Base-by-base conservation (phyloP, 768 basidiomycete genomes). In the Termitomyces bulborhizus region DNA sequence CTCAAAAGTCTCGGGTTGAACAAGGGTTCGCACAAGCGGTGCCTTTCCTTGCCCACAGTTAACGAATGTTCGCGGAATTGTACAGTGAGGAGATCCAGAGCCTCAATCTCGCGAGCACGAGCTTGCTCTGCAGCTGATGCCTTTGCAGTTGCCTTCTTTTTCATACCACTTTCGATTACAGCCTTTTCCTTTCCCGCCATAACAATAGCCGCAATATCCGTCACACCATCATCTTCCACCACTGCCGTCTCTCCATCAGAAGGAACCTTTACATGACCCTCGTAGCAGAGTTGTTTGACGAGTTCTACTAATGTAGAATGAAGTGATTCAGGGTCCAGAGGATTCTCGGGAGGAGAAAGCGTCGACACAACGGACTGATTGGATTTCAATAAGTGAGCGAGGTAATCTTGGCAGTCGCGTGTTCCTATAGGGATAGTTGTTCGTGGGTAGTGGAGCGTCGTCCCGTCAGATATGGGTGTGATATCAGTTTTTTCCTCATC, bases 141-240 rank as follows among this genome's bases (percentile, higher is more conserved):
- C 59, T 84, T 88, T 31, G 81, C 83, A 7, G 76, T 85, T 26
- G 81, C 79, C 60, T 85, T 86, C 66, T 86, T 88, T 72, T 88
- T 91, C 73, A 85, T 86, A 18, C 84, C 87, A 57, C 82, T 84
- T 68, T 93, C 91, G 57, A 95, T 93, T 34, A 94, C 82, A 0
- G 91, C 89, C 60, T 86, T 84, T 69, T 94, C 93, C 65, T 88
- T 90, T n/a, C 93, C 93, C 7, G 91, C 90, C 32, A 93, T 89
- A 43, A 96, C 76, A 45, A 90, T 84, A 7, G 94, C 91, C 6
- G 93, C 93, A 55, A 95, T 92, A 66, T 96, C 90, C 16, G 89
- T 90, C 26, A 92, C 74, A 3, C 90, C 93, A 58, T 93, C 93
- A 54, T 93, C 91, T 57, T 91, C 91, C 15, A 73, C 73, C 36